Conservation (phyloP, 2,329 filamentous ascomycete species). For the Aspergillus bombycis region DNA sequence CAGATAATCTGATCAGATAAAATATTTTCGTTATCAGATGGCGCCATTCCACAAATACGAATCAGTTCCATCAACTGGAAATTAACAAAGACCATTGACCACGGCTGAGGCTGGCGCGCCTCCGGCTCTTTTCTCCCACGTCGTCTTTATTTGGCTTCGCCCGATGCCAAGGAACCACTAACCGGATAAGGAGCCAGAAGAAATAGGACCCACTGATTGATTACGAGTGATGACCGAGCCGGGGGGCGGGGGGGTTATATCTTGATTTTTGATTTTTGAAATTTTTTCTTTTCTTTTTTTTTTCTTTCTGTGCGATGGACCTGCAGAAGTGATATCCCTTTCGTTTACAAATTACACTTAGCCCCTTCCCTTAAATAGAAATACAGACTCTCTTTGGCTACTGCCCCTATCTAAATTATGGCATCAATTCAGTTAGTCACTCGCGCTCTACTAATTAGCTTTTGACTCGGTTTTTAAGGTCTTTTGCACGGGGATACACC, state of each 20-base stretch:
- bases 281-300: neutral
- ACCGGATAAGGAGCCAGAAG: neutral
- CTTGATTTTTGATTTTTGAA: no score
- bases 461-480: constrained; percentile 7
- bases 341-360: neutral
- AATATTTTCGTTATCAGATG: constrained; percentile 30
- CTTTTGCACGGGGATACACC: constrained; percentile 7
- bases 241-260: neutral
- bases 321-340: neutral
- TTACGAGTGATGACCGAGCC: constrained; percentile 7
- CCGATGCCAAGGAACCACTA: constrained; percentile 1
- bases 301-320: neutral
- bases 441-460: neutral
- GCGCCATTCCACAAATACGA: constrained; percentile 22
- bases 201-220: constrained; percentile 17
- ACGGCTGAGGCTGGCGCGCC: constrained; percentile 4
- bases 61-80: constrained; percentile 2
- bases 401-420: neutral
- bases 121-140: constrained; percentile 1
- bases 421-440: neutral
- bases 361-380: neutral
- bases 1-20: constrained; percentile 31
- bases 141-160: neutral
- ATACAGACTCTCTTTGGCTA: neutral
- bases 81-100: constrained; percentile 3